A percentile compares a stretch with the other conserved stretches of the same genome.
These are phyloP conservation scores for Ophiorrhiza pumila DNA, from an alignment of 257 asterid genomes.

Conservation along the genomic window DNA sequence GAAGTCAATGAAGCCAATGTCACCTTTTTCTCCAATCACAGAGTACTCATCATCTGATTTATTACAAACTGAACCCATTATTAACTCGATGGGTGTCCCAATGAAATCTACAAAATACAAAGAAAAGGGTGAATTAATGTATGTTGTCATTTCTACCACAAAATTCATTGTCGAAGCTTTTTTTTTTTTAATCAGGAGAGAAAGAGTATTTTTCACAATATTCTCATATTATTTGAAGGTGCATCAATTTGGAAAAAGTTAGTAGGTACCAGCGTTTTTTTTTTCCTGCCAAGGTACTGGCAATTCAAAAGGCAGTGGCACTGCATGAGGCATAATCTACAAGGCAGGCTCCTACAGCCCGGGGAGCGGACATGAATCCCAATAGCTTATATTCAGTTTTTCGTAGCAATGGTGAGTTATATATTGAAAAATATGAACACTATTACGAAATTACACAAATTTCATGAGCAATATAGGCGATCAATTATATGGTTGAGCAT, in stretches of 20 bases:
- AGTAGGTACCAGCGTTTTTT: neutral
- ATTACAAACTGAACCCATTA: constrained; percentile 41
- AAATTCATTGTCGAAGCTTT: neutral
- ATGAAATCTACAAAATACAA: neutral
- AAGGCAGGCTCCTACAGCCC: neutral
- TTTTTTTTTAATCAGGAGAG: neutral
- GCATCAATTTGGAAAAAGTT: neutral
- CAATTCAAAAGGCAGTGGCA: neutral
- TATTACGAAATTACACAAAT: too few species aligned
- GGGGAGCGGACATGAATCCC: neutral
- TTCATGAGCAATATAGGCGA: neutral
- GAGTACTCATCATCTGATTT: constrained; percentile 84
- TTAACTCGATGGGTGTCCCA: constrained; percentile 2
- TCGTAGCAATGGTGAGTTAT: too few species aligned
- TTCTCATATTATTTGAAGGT: neutral
- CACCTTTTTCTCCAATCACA: constrained; percentile 66
- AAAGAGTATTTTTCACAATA: neutral
- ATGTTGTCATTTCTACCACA: neutral
- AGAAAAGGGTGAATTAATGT: neutral
- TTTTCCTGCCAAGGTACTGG: neutral
- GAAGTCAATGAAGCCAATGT: constrained; percentile 75
- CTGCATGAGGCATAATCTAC: neutral
- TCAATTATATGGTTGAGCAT: neutral
- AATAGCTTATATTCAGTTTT: too few species aligned
- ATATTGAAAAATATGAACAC: too few species aligned